Evolutionary conservation across 306 rosid species (phyloP).

Genomic region (Delonix regia): DNA sequence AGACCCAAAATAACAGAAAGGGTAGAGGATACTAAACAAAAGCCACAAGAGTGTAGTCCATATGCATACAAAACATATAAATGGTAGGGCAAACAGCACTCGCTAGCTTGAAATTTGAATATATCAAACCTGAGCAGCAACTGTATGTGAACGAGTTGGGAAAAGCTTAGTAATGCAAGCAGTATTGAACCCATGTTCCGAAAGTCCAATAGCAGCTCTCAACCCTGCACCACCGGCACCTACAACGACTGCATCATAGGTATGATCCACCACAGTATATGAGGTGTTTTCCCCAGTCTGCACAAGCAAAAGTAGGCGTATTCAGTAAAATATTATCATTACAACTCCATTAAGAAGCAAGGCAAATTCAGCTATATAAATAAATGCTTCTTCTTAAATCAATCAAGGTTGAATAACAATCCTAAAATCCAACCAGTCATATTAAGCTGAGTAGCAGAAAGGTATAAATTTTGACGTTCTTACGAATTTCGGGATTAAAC

Average conservation of each 20-base stretch:
- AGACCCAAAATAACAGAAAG: background rate
- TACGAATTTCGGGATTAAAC: background rate
- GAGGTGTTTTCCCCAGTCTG: slow-evolving; percentile 68
- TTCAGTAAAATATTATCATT: background rate
- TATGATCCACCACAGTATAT: slow-evolving; percentile 90
- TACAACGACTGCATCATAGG: slow-evolving; percentile 87
- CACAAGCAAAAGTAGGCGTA: slow-evolving; percentile 28
- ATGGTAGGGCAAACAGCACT: background rate
- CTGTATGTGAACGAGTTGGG: slow-evolving; percentile 98
- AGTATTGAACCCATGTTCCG: slow-evolving; percentile 95
- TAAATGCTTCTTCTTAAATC: background rate
- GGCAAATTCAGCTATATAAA: background rate
- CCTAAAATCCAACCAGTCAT: background rate
- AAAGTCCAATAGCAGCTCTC: slow-evolving; percentile 95
- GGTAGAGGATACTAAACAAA: background rate
- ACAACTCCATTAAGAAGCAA: background rate
- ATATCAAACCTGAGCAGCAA: slow-evolving; percentile 86
- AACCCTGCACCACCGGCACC: slow-evolving; percentile 99
- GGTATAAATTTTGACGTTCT: background rate
- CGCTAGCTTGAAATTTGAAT: background rate
- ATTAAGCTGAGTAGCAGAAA: background rate
- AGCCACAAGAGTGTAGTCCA: background rate
- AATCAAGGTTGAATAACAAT: background rate
- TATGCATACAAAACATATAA: background rate
- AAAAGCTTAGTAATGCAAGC: slow-evolving; percentile 97